phyloP scores from a whole-genome alignment of 2,329 filamentous ascomycete species.

The Alternaria brassicicola region DNA sequence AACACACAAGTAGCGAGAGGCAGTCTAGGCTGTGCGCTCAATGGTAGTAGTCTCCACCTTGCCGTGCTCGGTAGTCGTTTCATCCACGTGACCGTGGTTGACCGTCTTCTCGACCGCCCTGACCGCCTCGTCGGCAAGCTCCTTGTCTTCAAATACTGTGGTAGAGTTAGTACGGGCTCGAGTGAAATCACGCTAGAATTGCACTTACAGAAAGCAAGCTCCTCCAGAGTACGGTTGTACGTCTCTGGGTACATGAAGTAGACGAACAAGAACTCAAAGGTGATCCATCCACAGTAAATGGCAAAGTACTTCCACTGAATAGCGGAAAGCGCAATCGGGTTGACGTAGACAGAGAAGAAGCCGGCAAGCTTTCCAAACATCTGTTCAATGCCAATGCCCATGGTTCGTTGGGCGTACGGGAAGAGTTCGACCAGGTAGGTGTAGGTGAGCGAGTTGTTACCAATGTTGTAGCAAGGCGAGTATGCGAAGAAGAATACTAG shows the following conservation, averaged over 20 bases:
- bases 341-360: conserved; percentile 59
- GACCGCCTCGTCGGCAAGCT: conserved; percentile 40
- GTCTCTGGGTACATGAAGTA: conserved; percentile 69
- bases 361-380: conserved; percentile 59
- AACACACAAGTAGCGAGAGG: not conserved
- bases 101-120: conserved; percentile 46
- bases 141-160: conserved; percentile 47
- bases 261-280: conserved; percentile 59
- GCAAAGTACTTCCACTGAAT: conserved; percentile 63
- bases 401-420: conserved; percentile 63
- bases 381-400: conserved; percentile 65
- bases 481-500: conserved; percentile 68
- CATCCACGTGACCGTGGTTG: conserved; percentile 26
- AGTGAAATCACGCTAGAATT: fast-evolving
- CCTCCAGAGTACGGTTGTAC: conserved; percentile 61
- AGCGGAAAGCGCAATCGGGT: conserved; percentile 63
- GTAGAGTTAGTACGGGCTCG: conserved; percentile 9
- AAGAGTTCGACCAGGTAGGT: conserved; percentile 66
- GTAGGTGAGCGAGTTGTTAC: conserved; percentile 70
- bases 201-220: conserved; percentile 59
- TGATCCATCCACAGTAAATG: conserved; percentile 63
- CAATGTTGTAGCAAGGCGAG: conserved; percentile 65
- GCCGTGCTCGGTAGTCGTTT: not conserved
- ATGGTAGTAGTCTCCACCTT: conserved; percentile 4
- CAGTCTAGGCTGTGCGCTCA: conserved; percentile 25